phyloP scores from a whole-genome alignment of 768 basidiomycete genomes.

The Trametes elegans region DNA sequence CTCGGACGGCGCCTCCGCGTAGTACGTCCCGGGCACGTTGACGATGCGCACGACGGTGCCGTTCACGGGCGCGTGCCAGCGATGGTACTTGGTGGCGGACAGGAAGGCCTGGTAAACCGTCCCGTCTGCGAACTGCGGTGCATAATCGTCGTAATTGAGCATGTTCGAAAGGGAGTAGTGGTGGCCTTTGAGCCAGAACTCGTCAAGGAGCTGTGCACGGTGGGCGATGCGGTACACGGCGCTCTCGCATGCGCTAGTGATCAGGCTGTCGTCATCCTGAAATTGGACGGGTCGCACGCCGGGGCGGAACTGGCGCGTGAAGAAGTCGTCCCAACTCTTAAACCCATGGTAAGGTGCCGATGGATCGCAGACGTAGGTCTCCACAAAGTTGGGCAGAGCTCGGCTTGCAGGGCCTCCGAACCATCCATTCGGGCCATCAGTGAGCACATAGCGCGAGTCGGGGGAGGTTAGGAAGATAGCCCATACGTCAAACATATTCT shows the following conservation, averaged over 20 bases:
- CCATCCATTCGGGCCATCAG: conserved; percentile 43
- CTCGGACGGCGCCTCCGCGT: conserved; percentile 34
- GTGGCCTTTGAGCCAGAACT: conserved; percentile 62
- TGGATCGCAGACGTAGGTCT: conserved; percentile 37
- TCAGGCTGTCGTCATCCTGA: conserved; percentile 26
- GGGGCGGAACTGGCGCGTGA: conserved; percentile 33
- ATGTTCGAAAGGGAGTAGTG: conserved; percentile 60
- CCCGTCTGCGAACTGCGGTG: conserved; percentile 46
- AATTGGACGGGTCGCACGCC: conserved; percentile 17
- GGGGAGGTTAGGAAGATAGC: conserved; percentile 42
- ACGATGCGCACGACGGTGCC: conserved; percentile 41
- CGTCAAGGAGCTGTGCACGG: conserved; percentile 41
- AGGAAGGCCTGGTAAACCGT: conserved; percentile 60
- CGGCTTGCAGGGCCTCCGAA: conserved; percentile 38
- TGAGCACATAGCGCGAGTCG: conserved; percentile 43
- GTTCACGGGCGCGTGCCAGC: conserved; percentile 60
- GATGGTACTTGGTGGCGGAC: conserved; percentile 53
- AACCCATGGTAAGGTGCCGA: conserved; percentile 31
- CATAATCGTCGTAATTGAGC: conserved; percentile 41
- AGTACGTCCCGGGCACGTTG: conserved; percentile 53
- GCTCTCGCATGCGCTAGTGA: conserved; percentile 56
- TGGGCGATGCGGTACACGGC: conserved; percentile 40
- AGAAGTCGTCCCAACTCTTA: conserved; percentile 36
- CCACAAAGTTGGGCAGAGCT: conserved; percentile 17
- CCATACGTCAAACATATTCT: conserved; percentile 52